Base-by-base conservation (phyloP, 345 rosid species). In the Lepidium aucheri region DNA sequence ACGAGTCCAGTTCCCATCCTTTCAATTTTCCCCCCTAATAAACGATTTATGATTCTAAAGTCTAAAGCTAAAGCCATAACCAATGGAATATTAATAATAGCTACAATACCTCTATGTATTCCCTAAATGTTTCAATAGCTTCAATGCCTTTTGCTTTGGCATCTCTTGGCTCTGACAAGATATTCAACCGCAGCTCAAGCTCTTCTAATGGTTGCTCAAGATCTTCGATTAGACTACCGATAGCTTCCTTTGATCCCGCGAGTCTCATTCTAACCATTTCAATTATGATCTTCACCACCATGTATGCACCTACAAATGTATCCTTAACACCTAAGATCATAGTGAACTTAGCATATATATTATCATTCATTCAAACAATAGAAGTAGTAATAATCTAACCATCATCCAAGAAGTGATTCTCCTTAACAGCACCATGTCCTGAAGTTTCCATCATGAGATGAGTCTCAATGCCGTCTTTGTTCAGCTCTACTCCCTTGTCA, bases 371-470 rank as follows among this genome's bases (percentile, higher is more conserved):
- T n/a, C 7, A 49, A 34, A 13, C 22, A 2, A 14, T 10, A 43
- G 13, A 44, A 44, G 11, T 57, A 26, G 15, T 56, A 20, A 30
- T 3, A 3, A 9, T 34, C 24, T 30, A 51, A 93, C 98, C 97
- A 70, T 93, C 97, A 61, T 90, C 98, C 4, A 93, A 80, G 77
- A 85, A 90, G 82, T 90, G 75, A 69, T 93, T 93, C 83, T 93
- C 97, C 68, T 84, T 86, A 39, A 90, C 84, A 67, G 98, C 97
- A 40, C 98, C 98, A 67, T 90, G 98, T 4, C 97, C 97, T 2
- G 98, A 87, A 13, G 96, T 93, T 79, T 93, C 98, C 97, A 93
- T 93, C 97, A 88, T 88, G 34, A 93, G 87, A 78, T 90, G 94
- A 17, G 94, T 72, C 63, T 93, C 94, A 14, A 90, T 55, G 4